Conservation (phyloP, 768 basidiomycete genomes). For the Tricholomella constricta region DNA sequence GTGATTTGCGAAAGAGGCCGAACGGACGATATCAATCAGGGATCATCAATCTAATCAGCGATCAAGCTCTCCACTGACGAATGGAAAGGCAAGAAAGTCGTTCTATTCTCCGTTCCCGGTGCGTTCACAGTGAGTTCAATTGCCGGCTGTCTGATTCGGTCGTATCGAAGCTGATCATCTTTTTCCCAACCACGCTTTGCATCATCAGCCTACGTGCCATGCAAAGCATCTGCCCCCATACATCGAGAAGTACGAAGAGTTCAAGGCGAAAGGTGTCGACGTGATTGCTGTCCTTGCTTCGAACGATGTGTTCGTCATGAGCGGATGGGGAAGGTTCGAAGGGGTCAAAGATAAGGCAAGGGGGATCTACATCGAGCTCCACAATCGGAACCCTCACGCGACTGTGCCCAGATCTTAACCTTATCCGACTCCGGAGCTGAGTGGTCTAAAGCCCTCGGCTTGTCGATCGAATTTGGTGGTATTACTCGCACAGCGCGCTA, state of each 20-base stretch:
- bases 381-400: not conserved
- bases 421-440: slow-evolving; percentile 56
- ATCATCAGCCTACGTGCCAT: slow-evolving; percentile 65
- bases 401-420: slow-evolving; percentile 49
- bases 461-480: slow-evolving; percentile 55
- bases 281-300: slow-evolving; percentile 72
- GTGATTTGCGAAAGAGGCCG: slow-evolving; percentile 25
- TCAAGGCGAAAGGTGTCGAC: slow-evolving; percentile 78
- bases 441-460: slow-evolving; percentile 58
- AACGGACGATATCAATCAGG: not conserved
- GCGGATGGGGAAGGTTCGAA: slow-evolving; percentile 61
- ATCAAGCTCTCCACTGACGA: slow-evolving; percentile 54
- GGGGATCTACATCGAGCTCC: not conserved
- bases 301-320: slow-evolving; percentile 80
- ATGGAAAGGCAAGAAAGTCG: slow-evolving; percentile 84
- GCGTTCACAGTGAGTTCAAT: slow-evolving; percentile 69
- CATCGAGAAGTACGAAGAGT: slow-evolving; percentile 68
- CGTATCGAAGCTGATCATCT: not conserved
- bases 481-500: slow-evolving; percentile 62
- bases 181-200: no score
- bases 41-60: slow-evolving; percentile 39
- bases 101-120: slow-evolving; percentile 77
- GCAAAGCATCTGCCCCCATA: slow-evolving; percentile 64
- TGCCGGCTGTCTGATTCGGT: not conserved
- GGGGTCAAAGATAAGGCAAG: slow-evolving; percentile 67